These are phyloP conservation scores for Silene latifolia DNA, from an alignment of 148 eudicot genomes.

Conservation along the genomic window DNA sequence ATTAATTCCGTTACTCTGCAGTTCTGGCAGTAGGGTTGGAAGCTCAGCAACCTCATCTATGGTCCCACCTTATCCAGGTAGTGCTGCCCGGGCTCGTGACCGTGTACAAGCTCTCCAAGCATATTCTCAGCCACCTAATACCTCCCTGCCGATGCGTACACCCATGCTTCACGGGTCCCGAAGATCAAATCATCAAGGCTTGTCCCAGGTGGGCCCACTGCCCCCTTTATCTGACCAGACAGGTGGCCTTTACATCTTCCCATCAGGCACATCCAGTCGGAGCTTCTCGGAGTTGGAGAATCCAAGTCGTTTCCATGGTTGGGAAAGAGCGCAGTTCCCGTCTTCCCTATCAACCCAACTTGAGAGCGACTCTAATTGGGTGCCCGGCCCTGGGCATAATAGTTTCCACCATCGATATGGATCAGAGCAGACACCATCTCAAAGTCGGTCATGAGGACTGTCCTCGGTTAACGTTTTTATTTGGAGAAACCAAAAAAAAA, in stretches of 20 bases:
- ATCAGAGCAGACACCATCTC: conserved; percentile 66
- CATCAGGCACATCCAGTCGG: conserved; percentile 50
- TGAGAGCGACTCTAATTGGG: conserved; percentile 66
- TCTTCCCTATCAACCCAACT: conserved; percentile 40
- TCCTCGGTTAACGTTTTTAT: background rate
- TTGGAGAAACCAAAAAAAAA: conserved; percentile 13
- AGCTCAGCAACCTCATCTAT: conserved; percentile 59
- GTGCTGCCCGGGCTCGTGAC: conserved; percentile 81
- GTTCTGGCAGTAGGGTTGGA: conserved; percentile 68
- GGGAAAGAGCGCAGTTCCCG: conserved; percentile 63
- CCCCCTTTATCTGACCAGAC: conserved; percentile 64
- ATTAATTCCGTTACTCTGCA: conserved; percentile 19
- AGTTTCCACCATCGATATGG: conserved; percentile 64
- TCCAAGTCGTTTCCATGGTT: conserved; percentile 39
- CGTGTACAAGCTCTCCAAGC: conserved; percentile 83
- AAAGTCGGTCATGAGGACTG: conserved; percentile 47
- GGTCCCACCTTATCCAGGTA: conserved; percentile 80
- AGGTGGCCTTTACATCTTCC: conserved; percentile 56
- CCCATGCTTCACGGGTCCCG: conserved; percentile 42
- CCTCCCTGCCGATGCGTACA: conserved; percentile 42
- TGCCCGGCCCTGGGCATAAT: conserved; percentile 27
- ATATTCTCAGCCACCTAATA: conserved; percentile 69
- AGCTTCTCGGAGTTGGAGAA: conserved; percentile 53
- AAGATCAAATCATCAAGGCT: conserved; percentile 53
- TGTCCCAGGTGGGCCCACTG: conserved; percentile 39